phyloP scores from a whole-genome alignment of 106 monocot species.

The Apostasia ramifera region DNA sequence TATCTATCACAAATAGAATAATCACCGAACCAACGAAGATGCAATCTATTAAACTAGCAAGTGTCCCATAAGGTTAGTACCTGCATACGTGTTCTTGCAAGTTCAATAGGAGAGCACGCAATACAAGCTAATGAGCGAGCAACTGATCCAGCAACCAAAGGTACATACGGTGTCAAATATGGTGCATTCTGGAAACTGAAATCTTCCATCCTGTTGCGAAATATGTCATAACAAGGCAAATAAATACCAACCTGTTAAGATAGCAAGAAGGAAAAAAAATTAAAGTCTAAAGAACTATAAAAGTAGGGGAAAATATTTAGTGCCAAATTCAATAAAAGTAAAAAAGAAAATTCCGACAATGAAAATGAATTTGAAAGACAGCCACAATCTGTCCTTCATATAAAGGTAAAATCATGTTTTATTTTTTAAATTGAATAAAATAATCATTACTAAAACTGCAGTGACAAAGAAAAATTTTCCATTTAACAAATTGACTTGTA shows the following conservation, averaged over 20 bases:
- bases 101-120: slow-evolving; percentile 87
- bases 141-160: slow-evolving; percentile 76
- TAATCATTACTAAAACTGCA: too few relatives aligned
- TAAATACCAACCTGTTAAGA: slow-evolving; percentile 84
- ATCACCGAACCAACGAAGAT: too few relatives aligned
- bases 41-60: not conserved
- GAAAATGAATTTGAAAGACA: too few relatives aligned
- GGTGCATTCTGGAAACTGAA: slow-evolving; percentile 65
- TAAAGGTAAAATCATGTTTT: too few relatives aligned
- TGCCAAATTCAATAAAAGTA: not conserved
- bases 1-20: too few relatives aligned
- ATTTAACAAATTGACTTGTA: too few relatives aligned
- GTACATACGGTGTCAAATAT: slow-evolving; percentile 72
- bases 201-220: slow-evolving; percentile 78
- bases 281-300: not conserved
- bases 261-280: not conserved
- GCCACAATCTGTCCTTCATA: too few relatives aligned
- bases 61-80: slow-evolving; percentile 15
- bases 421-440: too few relatives aligned
- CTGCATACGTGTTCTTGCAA: slow-evolving; percentile 98
- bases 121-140: slow-evolving; percentile 90
- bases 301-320: not conserved
- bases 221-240: slow-evolving; percentile 93
- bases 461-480: too few relatives aligned
- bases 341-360: not conserved